A percentile compares a stretch with the other conserved stretches of the same genome.
phyloP scores from a whole-genome alignment of 768 basidiomycete genomes.

The Clavulina sp. region DNA sequence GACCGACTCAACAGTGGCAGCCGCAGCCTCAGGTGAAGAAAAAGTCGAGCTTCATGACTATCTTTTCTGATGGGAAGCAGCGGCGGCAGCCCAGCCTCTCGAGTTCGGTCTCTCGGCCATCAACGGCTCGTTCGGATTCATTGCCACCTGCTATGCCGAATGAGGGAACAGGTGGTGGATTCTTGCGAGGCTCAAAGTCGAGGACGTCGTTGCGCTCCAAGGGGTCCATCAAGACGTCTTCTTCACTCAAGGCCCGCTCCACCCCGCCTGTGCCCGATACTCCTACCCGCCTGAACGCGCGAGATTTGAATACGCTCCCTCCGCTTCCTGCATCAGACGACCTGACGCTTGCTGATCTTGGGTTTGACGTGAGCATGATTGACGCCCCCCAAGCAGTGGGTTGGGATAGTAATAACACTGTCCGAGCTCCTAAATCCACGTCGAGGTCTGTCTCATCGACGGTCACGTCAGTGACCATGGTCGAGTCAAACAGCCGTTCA shows the following conservation, averaged over 20 bases:
- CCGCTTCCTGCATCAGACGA: constrained; percentile 1
- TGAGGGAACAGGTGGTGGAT: background rate
- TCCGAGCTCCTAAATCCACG: background rate
- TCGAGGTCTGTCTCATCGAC: background rate
- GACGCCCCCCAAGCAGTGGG: background rate
- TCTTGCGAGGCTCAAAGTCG: constrained; percentile 4
- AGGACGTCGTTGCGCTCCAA: constrained; percentile 7
- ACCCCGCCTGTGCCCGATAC: too few species aligned
- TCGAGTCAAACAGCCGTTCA: background rate
- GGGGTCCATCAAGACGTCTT: background rate
- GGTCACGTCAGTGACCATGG: background rate
- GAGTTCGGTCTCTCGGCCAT: too few species aligned
- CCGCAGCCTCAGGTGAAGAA: constrained; percentile 2
- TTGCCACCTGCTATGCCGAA: background rate
- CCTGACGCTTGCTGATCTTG: background rate
- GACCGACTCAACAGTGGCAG: background rate
- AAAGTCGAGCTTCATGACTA: constrained; percentile 6
- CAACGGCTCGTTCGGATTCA: background rate
- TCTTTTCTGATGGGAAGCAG: constrained; percentile 4
- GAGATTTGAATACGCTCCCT: too few species aligned
- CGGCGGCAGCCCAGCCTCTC: background rate
- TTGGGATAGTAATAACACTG: background rate
- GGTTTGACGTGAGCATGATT: background rate
- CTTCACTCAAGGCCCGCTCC: background rate
- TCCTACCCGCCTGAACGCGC: too few species aligned